Percentiles rank a stretch among this genome's conserved stretches.
Evolutionary conservation across 108 stramenopile species (phyloP).

Genomic region (Conticribra weissflogii): DNA sequence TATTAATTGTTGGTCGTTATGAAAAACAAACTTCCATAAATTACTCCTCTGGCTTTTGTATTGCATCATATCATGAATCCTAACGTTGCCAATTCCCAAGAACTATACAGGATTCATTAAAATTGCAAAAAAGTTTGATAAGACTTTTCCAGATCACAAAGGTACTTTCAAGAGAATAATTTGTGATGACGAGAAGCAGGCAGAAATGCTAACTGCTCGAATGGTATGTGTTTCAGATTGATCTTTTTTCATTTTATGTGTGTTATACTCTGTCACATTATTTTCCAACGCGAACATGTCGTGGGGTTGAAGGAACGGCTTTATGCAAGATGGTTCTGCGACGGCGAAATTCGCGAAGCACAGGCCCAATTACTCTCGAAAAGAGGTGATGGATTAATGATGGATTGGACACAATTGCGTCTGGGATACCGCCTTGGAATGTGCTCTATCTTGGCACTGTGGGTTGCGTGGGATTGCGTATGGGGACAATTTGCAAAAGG

Average conservation of each 20-base stretch:
- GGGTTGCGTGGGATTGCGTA: conserved; percentile 95
- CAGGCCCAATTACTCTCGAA: conserved; percentile 90
- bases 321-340: conserved; percentile 89
- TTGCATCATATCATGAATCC: too few relatives aligned
- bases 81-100: too few relatives aligned
- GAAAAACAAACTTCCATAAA: too few relatives aligned
- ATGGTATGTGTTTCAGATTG: conserved; percentile 23
- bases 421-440: conserved; percentile 92
- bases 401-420: conserved; percentile 92
- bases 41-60: too few relatives aligned
- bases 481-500: conserved; percentile 75
- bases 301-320: conserved; percentile 56
- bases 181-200: conserved; percentile 73
- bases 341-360: conserved; percentile 82
- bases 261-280: not conserved
- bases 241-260: not conserved
- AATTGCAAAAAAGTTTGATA: conserved; percentile 93
- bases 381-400: conserved; percentile 85
- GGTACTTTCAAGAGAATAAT: conserved; percentile 64
- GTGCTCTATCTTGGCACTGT: conserved; percentile 85
- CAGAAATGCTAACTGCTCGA: conserved; percentile 49
- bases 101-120: conserved; percentile 95
- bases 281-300: not conserved
- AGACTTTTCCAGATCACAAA: conserved; percentile 66
- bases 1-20: not conserved